These are phyloP conservation scores for Candida vaughaniae DNA, from an alignment of 805 yeast species.

Conservation along the genomic window DNA sequence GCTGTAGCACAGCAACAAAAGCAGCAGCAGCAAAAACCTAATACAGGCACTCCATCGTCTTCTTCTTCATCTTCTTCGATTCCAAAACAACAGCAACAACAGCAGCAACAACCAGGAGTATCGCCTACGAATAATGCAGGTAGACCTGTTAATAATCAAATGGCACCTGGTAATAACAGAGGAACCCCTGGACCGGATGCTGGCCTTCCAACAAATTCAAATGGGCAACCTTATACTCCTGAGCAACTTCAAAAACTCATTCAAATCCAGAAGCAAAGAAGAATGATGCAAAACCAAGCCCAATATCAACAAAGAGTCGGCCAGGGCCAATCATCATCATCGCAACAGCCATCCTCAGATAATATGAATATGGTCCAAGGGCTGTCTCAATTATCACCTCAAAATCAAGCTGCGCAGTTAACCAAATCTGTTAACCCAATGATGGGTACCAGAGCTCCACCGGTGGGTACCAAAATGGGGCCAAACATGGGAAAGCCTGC, in stretches of 20 bases:
- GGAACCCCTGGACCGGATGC: constrained; percentile 18
- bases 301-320: constrained; percentile 19
- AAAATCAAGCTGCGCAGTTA: constrained; percentile 2
- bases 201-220: constrained; percentile 44
- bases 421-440: constrained; percentile 8
- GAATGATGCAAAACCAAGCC: constrained; percentile 45
- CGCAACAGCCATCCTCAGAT: not conserved
- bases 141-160: not conserved
- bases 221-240: constrained; percentile 56
- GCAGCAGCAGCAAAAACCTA: constrained; percentile 12
- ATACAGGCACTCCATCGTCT: not conserved
- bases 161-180: not conserved
- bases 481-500: constrained; percentile 1
- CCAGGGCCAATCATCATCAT: constrained; percentile 3
- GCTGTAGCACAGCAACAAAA: constrained; percentile 39
- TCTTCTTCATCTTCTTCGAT: not conserved
- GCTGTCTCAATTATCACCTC: not conserved
- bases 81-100: not conserved
- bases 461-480: constrained; percentile 7
- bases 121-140: constrained; percentile 8
- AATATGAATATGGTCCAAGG: constrained; percentile 1
- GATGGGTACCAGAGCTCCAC: constrained; percentile 18
- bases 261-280: constrained; percentile 51
- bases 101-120: constrained; percentile 1
- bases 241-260: constrained; percentile 61